Percentiles rank a stretch among this genome's conserved stretches.
Evolutionary conservation across 805 yeast species (phyloP).

Genomic region (Saccharomycopsis oosterbeekiorum): DNA sequence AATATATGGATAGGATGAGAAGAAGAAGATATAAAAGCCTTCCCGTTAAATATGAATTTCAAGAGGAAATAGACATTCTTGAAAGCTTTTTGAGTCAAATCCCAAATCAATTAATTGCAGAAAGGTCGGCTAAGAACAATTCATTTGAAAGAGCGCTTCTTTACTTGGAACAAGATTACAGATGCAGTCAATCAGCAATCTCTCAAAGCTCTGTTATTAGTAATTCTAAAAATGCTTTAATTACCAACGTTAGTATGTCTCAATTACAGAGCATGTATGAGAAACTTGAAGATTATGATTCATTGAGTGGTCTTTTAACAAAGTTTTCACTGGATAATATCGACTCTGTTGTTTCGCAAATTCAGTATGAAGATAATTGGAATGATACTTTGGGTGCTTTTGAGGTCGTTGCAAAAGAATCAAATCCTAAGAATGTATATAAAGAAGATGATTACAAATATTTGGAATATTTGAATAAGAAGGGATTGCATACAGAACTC

Average conservation of each 20-base stretch:
- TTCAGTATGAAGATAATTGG: constrained; percentile 84
- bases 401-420: constrained; percentile 44
- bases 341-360: constrained; percentile 67
- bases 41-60: constrained; percentile 12
- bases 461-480: constrained; percentile 62
- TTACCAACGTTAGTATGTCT: constrained; percentile 26
- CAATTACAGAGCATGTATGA: constrained; percentile 76
- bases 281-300: constrained; percentile 79
- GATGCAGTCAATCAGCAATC: constrained; percentile 24
- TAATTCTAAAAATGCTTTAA: constrained; percentile 23
- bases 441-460: constrained; percentile 36
- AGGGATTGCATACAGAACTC: constrained; percentile 64
- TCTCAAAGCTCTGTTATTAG: constrained; percentile 8
- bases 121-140: constrained; percentile 70
- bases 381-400: constrained; percentile 78
- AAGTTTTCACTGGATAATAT: constrained; percentile 59
- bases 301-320: constrained; percentile 76
- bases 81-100: constrained; percentile 41
- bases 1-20: constrained; percentile 22
- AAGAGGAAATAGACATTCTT: constrained; percentile 30
- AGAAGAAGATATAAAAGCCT: constrained; percentile 18
- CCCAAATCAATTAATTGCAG: constrained; percentile 64
- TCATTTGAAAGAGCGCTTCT: constrained; percentile 82
- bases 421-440: constrained; percentile 19
- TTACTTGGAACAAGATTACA: constrained; percentile 68